Base-by-base conservation (phyloP, 768 basidiomycete species). In the Cubamyces sp. region DNA sequence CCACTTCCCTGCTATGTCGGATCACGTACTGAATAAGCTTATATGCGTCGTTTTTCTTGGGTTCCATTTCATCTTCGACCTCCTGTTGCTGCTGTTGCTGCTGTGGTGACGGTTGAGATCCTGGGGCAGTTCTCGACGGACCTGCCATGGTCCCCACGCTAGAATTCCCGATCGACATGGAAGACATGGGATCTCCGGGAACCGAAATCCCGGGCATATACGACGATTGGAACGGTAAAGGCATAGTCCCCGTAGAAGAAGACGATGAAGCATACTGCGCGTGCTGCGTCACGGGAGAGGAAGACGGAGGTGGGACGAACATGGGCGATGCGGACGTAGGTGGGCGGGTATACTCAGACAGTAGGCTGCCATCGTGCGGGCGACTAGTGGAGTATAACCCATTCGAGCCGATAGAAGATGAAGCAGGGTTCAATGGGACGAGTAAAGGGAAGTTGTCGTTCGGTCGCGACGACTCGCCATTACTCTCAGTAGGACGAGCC, bases 11-110 rank as follows among this genome's bases (percentile, higher is more conserved):
- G n/a, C n/a, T 9, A 34, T 23, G 14, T 30, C 11, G 21, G 21
- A 6, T 15, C 34, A 74, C 85, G 15, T 69, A 91, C 91, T 85
- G 84, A 62, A 94, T 89, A 16, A 94, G 82, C 74, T 93, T 94
- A 67, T 88, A 84, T 0, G 92, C 92, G 70, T 94, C 92, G 14
- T 81, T 79, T 70, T 83, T 86, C 71, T 89, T 90, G 1, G 90
- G 87, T 65, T 92, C 88, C 39, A 85, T 80, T 46, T 87, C 84
- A 0, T 85, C 84, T 25, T 88, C 85, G 3, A 82, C 74, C 11
- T 71, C 60, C 9, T 43, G 45, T 14, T 64, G 62, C 37, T 57
- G 61, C 12, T n/a, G 52, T 19, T 46, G 19, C 9, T 43, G 23
- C 39, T 57, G 54, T 12, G 42, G 7, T 4, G 45, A 21, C 18